These are phyloP conservation scores for Cymbopogon flexuosus DNA, from an alignment of 202 grass and related monocot genomes.

Conservation along the genomic window DNA sequence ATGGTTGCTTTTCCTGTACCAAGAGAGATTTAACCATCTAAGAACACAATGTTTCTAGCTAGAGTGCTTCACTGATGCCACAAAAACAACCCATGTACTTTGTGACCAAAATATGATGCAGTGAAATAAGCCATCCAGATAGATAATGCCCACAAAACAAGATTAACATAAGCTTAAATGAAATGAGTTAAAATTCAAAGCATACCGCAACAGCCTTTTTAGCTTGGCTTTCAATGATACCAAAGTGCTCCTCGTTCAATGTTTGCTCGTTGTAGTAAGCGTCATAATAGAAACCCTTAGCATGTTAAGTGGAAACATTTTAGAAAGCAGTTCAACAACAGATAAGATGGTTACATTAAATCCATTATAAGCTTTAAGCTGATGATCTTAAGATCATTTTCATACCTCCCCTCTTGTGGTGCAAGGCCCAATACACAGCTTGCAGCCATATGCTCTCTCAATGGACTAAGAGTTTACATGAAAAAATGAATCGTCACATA, in stretches of 20 bases:
- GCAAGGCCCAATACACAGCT: conserved; percentile 95
- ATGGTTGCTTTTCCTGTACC: conserved; percentile 91
- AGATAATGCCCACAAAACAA: conserved; percentile 20
- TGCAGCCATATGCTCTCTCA: conserved; percentile 92
- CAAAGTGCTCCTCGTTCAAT: conserved; percentile 85
- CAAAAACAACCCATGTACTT: conserved; percentile 7
- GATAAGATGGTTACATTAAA: neutral
- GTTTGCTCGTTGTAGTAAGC: conserved; percentile 77
- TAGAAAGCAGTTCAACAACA: conserved; percentile 24
- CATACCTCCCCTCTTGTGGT: conserved; percentile 98
- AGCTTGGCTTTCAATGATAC: conserved; percentile 68
- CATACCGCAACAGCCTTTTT: conserved; percentile 86
- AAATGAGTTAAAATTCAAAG: conserved; percentile 19
- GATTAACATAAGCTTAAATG: neutral
- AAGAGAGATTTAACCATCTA: conserved; percentile 10
- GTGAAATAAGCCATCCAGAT: neutral
- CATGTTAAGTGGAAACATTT: conserved; percentile 20
- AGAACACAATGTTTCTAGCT: neutral
- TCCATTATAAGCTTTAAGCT: neutral
- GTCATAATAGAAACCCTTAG: conserved; percentile 97
- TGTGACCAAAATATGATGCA: neutral
- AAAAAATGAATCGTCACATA: neutral
- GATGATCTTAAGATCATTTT: neutral
- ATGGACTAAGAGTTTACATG: conserved; percentile 50
- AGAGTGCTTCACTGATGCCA: neutral